Conservation (phyloP, 2,329 filamentous ascomycete species). For the Neocatenulostroma microsporum region DNA sequence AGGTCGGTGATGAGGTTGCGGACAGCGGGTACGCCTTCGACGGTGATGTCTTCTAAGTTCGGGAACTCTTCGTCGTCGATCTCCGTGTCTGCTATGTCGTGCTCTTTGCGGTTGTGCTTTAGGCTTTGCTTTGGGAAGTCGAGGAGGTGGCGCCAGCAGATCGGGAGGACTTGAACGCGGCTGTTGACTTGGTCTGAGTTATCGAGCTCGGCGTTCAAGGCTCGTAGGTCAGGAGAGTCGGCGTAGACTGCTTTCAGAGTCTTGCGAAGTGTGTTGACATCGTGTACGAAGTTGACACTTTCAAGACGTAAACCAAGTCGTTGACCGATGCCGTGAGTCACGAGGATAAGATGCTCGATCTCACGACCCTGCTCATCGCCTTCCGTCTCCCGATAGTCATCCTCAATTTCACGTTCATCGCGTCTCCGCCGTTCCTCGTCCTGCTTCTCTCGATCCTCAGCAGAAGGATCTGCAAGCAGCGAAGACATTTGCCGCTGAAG, state of each 20-base stretch:
- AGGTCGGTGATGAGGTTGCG: slow-evolving; percentile 87
- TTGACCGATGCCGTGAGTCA: slow-evolving; percentile 92
- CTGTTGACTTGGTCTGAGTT: slow-evolving; percentile 71
- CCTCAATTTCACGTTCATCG: slow-evolving; percentile 80
- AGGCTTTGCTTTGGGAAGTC: slow-evolving; percentile 82
- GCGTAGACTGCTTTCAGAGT: slow-evolving; percentile 81
- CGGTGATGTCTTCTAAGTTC: slow-evolving; percentile 80
- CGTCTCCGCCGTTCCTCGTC: slow-evolving; percentile 70
- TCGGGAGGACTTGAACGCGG: slow-evolving; percentile 80
- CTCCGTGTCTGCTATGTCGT: slow-evolving; percentile 70
- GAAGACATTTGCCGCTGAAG: slow-evolving; percentile 70
- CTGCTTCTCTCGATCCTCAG: slow-evolving; percentile 51
- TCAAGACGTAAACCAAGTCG: slow-evolving; percentile 79
- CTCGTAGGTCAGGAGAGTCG: slow-evolving; percentile 76
- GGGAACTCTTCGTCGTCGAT: slow-evolving; percentile 76
- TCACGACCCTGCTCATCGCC: slow-evolving; percentile 79
- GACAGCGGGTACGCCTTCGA: slow-evolving; percentile 82
- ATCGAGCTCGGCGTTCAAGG: slow-evolving; percentile 66
- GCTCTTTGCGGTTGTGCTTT: slow-evolving; percentile 65
- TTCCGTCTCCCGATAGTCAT: slow-evolving; percentile 73
- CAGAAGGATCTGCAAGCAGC: slow-evolving; percentile 52
- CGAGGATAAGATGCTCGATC: slow-evolving; percentile 83
- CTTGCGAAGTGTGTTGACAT: slow-evolving; percentile 85
- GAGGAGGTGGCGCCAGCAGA: slow-evolving; percentile 86
- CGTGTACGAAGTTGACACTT: slow-evolving; percentile 90